These are phyloP conservation scores for Venturia oleaginea DNA, from an alignment of 2,329 filamentous ascomycete species.

Conservation along the genomic window DNA sequence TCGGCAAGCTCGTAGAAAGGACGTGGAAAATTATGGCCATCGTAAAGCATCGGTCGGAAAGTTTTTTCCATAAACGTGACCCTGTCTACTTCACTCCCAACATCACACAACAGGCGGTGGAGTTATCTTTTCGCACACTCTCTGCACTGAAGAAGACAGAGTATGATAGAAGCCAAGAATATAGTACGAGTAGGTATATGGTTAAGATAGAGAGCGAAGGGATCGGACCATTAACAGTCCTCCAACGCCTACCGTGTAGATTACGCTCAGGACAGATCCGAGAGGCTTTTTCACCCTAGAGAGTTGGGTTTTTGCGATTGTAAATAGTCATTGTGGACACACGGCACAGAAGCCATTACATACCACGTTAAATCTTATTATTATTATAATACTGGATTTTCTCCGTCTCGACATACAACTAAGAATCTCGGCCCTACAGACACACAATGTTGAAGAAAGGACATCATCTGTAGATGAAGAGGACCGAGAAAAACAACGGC, in stretches of 20 bases:
- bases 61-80: not conserved
- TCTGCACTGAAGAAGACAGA: not conserved
- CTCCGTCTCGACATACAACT: not conserved
- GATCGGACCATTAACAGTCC: too few species aligned
- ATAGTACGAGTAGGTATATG: not conserved
- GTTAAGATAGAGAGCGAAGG: not conserved
- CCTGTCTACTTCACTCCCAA: not conserved
- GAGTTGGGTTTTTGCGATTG: too few species aligned
- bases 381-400: too few species aligned
- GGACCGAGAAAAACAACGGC: not conserved
- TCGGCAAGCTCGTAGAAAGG: not conserved
- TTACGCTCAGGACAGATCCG: too few species aligned
- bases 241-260: too few species aligned
- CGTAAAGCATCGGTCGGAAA: not conserved
- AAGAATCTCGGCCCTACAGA: not conserved
- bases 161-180: not conserved
- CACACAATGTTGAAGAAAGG: not conserved
- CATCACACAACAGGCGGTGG: not conserved
- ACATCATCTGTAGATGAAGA: not conserved
- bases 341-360: too few species aligned
- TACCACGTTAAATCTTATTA: too few species aligned
- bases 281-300: too few species aligned
- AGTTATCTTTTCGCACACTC: not conserved
- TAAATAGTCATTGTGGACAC: too few species aligned
- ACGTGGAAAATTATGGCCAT: not conserved